Conservation (phyloP, 2,329 filamentous ascomycete species). For the Nannizzia gypsea region DNA sequence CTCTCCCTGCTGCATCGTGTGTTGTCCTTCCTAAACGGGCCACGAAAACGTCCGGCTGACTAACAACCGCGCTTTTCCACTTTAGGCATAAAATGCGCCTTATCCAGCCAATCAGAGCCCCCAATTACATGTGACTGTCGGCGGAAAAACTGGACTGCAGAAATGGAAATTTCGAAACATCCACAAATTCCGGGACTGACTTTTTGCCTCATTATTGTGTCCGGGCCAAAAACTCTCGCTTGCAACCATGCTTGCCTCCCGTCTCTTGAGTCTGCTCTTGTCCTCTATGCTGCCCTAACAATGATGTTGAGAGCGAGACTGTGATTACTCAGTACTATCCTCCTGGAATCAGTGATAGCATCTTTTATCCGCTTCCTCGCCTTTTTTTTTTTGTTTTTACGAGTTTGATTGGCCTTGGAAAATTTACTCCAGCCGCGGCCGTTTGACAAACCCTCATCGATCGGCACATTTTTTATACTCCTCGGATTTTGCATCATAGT, state of each 20-base stretch:
- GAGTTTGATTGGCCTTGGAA: constrained; percentile 8
- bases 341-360: constrained; percentile 17
- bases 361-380: constrained; percentile 10
- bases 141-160: neutral
- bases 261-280: constrained; percentile 4
- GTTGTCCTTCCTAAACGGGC: neutral
- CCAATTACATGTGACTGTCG: neutral
- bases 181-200: constrained; percentile 5
- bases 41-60: neutral
- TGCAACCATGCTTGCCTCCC: constrained; percentile 3
- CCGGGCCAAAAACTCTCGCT: neutral
- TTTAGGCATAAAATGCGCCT: neutral
- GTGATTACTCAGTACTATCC: constrained; percentile 14
- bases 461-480: constrained; percentile 9
- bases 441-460: constrained; percentile 7
- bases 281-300: constrained; percentile 7
- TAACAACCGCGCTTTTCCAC: neutral
- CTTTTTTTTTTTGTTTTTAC: constrained; percentile 17
- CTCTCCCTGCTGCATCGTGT: neutral
- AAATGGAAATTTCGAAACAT: constrained; percentile 1
- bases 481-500: constrained; percentile 4
- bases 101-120: neutral
- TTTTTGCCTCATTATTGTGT: constrained; percentile 2
- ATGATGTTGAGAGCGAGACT: neutral
- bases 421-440: constrained; percentile 9